Percentiles rank a stretch among this genome's conserved stretches.
These are phyloP conservation scores for Suillus fuscotomentosus DNA, from an alignment of 768 basidiomycete species.

Conservation along the genomic window DNA sequence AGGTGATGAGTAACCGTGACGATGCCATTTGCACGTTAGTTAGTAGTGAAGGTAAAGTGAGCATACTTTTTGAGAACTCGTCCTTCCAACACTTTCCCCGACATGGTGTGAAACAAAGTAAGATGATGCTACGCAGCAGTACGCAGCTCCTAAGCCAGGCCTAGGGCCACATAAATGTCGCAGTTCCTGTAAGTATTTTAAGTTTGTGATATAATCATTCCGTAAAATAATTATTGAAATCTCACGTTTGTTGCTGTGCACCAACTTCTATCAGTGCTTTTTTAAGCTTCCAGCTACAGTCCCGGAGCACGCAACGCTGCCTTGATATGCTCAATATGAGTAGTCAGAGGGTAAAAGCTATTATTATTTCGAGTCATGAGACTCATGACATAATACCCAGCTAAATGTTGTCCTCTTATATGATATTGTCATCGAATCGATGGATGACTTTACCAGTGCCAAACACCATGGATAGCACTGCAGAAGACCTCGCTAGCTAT, in stretches of 20 bases:
- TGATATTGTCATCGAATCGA: too few relatives aligned
- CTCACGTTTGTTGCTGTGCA: not conserved
- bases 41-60: not conserved
- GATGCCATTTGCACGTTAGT: not conserved
- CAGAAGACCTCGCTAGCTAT: conserved; percentile 37
- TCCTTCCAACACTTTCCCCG: conserved; percentile 1
- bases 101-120: conserved; percentile 1
- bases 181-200: not conserved
- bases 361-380: not conserved
- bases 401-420: not conserved
- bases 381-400: not conserved
- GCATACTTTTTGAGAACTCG: conserved; percentile 11
- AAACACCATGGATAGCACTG: conserved; percentile 38
- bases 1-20: not conserved
- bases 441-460: not conserved
- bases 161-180: not conserved
- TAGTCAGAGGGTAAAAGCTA: not conserved
- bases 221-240: not conserved
- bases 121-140: not conserved
- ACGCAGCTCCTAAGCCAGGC: not conserved
- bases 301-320: not conserved
- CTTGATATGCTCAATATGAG: not conserved
- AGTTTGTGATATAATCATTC: not conserved
- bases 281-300: too few relatives aligned
- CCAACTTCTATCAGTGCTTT: too few relatives aligned